Evolutionary conservation across 2,329 filamentous ascomycete genomes (phyloP).

Genomic region (Aspergillus glaucus): DNA sequence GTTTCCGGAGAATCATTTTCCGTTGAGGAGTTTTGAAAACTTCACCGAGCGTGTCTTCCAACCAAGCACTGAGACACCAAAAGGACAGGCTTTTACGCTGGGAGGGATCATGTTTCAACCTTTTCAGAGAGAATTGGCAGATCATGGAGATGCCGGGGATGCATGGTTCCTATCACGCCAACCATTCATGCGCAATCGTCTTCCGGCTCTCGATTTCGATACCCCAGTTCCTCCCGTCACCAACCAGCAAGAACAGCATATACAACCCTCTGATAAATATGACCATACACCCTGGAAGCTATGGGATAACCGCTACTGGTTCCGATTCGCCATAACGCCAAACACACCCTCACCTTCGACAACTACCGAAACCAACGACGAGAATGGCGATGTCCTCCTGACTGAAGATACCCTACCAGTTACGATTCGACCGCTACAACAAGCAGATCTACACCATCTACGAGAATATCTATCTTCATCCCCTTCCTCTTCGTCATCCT

Average conservation of each 20-base stretch:
- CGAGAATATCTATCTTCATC: background rate
- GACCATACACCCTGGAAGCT: conserved; percentile 32
- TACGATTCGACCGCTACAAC: conserved; percentile 35
- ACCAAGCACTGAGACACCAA: background rate
- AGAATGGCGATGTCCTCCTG: too few species aligned
- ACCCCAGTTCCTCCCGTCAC: background rate
- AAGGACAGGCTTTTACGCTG: conserved; percentile 40
- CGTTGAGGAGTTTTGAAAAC: conserved; percentile 37
- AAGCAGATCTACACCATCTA: conserved; percentile 19
- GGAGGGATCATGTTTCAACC: conserved; percentile 46
- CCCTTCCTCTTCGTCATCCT: too few species aligned
- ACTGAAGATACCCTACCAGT: conserved; percentile 16
- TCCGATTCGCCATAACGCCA: conserved; percentile 37
- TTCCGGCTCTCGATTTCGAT: conserved; percentile 17
- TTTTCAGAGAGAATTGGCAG: conserved; percentile 12
- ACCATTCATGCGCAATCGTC: conserved; percentile 26
- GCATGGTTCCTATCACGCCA: conserved; percentile 35
- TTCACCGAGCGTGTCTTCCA: conserved; percentile 40
- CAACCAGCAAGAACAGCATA: background rate
- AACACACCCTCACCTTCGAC: background rate
- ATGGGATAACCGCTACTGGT: conserved; percentile 54
- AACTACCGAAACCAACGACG: too few species aligned
- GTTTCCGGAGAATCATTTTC: conserved; percentile 32
- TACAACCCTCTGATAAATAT: background rate
- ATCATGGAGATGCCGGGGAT: conserved; percentile 12